phyloP scores from a whole-genome alignment of 495 filamentous ascomycete genomes.

The Neurospora sp. region DNA sequence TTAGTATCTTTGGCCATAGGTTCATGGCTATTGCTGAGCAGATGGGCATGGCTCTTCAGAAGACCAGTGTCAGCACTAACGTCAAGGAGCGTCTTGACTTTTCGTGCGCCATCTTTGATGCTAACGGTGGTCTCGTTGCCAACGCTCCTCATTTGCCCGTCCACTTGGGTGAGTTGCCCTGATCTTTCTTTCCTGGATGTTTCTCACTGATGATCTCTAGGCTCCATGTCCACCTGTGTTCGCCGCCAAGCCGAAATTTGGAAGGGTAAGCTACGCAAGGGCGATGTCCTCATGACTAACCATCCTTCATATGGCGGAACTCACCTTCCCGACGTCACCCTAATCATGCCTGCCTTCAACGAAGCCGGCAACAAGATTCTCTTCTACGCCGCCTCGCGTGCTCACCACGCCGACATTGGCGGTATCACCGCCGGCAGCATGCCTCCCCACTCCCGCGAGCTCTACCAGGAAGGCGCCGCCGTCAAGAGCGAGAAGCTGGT shows the following conservation, averaged over 20 bases:
- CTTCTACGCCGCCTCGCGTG: slow-evolving; percentile 92
- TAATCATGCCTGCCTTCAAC: slow-evolving; percentile 84
- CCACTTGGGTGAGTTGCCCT: slow-evolving; percentile 51
- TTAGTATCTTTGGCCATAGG: slow-evolving; percentile 90
- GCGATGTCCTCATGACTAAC: slow-evolving; percentile 92
- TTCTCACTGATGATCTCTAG: not conserved
- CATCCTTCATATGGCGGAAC: slow-evolving; percentile 87
- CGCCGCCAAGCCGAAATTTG: slow-evolving; percentile 88
- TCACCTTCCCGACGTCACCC: slow-evolving; percentile 81
- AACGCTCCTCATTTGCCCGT: slow-evolving; percentile 94
- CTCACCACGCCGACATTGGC: slow-evolving; percentile 95
- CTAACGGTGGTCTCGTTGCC: slow-evolving; percentile 81
- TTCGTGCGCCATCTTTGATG: slow-evolving; percentile 90
- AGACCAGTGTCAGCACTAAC: slow-evolving; percentile 95
- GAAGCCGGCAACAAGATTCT: slow-evolving; percentile 70
- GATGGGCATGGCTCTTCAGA: slow-evolving; percentile 92
- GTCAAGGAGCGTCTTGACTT: slow-evolving; percentile 97
- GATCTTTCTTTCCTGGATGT: too few relatives aligned
- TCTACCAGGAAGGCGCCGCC: slow-evolving; percentile 89
- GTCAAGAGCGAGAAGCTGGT: slow-evolving; percentile 94
- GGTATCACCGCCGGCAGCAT: slow-evolving; percentile 94
- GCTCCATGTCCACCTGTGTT: slow-evolving; percentile 87
- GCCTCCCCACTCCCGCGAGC: slow-evolving; percentile 87
- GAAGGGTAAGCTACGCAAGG: slow-evolving; percentile 76
- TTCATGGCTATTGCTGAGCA: slow-evolving; percentile 99